These are phyloP conservation scores for Daldinia sp. DNA, from an alignment of 2,329 filamentous ascomycete species.

Conservation along the genomic window DNA sequence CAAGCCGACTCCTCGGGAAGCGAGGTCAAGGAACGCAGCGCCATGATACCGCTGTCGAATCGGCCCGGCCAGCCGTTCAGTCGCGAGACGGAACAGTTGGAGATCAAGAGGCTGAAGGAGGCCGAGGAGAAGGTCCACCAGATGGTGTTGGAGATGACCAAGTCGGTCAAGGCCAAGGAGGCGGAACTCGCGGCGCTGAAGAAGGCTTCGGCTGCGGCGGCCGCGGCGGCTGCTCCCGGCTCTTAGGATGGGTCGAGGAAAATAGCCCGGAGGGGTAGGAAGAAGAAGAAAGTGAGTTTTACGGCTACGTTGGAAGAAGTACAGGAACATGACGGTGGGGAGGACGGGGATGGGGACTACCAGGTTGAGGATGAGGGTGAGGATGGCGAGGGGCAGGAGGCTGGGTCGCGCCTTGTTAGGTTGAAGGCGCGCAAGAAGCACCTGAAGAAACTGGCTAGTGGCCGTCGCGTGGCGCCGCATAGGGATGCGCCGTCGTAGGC, in stretches of 20 bases:
- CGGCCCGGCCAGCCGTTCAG: conserved; percentile 77
- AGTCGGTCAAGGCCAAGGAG: conserved; percentile 71
- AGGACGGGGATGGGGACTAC: not conserved
- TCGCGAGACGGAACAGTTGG: conserved; percentile 71
- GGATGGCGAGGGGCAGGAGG: not conserved
- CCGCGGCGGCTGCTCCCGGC: conserved; percentile 32
- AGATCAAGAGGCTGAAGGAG: conserved; percentile 67
- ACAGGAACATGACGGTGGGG: too few species aligned
- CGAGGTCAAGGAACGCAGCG: conserved; percentile 67
- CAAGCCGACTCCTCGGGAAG: conserved; percentile 32
- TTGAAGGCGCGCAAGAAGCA: conserved; percentile 5
- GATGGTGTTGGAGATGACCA: conserved; percentile 66
- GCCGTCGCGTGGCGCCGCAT: not conserved
- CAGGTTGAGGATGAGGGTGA: not conserved
- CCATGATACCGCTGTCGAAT: conserved; percentile 75
- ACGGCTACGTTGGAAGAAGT: not conserved
- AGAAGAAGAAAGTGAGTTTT: not conserved
- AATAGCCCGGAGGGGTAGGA: not conserved
- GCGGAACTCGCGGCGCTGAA: conserved; percentile 67
- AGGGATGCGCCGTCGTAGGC: not conserved
- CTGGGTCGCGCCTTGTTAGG: not conserved
- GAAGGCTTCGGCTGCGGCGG: conserved; percentile 59
- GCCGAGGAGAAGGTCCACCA: conserved; percentile 70
- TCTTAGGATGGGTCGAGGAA: conserved; percentile 35
- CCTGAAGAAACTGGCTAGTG: not conserved